A percentile compares a stretch with the other conserved stretches of the same genome.
Conservation (phyloP, 179 eudicot species). For the Beta corolliflora region DNA sequence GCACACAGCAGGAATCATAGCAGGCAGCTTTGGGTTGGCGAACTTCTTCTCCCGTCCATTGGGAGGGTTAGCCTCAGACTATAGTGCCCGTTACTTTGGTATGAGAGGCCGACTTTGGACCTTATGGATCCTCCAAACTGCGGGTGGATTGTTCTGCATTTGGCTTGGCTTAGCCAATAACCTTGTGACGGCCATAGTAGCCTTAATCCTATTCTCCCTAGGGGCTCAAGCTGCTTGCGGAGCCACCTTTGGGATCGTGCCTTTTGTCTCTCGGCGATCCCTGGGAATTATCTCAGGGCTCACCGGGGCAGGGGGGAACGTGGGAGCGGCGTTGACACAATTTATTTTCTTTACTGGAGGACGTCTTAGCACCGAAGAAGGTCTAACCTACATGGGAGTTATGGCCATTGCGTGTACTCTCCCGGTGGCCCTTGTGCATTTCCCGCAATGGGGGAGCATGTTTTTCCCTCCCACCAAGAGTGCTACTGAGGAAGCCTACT, state of each 20-base stretch:
- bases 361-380: conserved; percentile 13
- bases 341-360: conserved; percentile 24
- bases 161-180: conserved; percentile 30
- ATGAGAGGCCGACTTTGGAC: conserved; percentile 44
- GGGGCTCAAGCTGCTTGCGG: conserved; percentile 44
- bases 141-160: conserved; percentile 36
- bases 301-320: conserved; percentile 40
- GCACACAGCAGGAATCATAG: conserved; percentile 35
- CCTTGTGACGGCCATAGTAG: conserved; percentile 33
- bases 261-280: conserved; percentile 43
- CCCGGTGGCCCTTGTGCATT: conserved; percentile 31
- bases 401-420: conserved; percentile 30
- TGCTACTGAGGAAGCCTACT: conserved; percentile 18
- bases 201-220: conserved; percentile 29
- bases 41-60: conserved; percentile 38
- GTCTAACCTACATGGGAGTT: conserved; percentile 35
- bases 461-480: conserved; percentile 25
- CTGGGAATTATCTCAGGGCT: conserved; percentile 34
- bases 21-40: conserved; percentile 38
- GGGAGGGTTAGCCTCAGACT: conserved; percentile 37
- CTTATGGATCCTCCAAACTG: conserved; percentile 36
- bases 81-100: conserved; percentile 30
- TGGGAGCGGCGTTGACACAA: conserved; percentile 34
- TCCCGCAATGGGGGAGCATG: conserved; percentile 48
- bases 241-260: conserved; percentile 39